Percentiles rank a stretch among this genome's conserved stretches.
Evolutionary conservation across 2,329 filamentous ascomycete species (phyloP).

Genomic region (Pseudogymnoascus sp.): DNA sequence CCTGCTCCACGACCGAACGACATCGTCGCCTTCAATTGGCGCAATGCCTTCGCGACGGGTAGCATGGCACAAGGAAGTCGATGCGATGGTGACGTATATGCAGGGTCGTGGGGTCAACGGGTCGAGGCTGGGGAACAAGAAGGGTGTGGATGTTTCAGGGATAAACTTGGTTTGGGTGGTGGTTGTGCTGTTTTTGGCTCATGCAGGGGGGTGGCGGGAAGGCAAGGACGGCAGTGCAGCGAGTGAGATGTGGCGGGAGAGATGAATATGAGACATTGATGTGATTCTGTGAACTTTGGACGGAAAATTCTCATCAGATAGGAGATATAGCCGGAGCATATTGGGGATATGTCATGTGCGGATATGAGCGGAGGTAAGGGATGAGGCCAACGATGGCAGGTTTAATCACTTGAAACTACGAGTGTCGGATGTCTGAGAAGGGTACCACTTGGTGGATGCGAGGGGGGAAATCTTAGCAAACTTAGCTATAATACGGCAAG

Average conservation of each 20-base stretch:
- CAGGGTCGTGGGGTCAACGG: conserved; percentile 5
- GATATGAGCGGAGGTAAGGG: neutral
- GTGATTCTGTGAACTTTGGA: neutral
- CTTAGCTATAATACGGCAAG: neutral
- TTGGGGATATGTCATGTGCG: neutral
- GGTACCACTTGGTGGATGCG: neutral
- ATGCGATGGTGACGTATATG: conserved; percentile 1
- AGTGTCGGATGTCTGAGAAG: neutral
- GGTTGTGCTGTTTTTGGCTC: neutral
- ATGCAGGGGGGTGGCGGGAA: neutral
- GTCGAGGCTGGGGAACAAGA: conserved; percentile 2
- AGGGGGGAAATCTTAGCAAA: neutral
- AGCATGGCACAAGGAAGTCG: neutral
- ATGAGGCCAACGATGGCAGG: neutral
- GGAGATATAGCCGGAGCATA: neutral
- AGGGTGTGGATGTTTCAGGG: conserved; percentile 3
- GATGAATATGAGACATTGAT: neutral
- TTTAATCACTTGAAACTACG: neutral
- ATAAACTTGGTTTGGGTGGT: conserved; percentile 1
- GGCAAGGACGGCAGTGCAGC: neutral
- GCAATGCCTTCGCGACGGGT: neutral
- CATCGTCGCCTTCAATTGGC: conserved; percentile 2
- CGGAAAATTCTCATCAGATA: neutral
- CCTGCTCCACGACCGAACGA: neutral
- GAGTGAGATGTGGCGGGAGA: neutral